Percentiles rank a stretch among this genome's conserved stretches.
phyloP scores from a whole-genome alignment of 1,284 basidiomycete genomes.

The Agaricales sp. region DNA sequence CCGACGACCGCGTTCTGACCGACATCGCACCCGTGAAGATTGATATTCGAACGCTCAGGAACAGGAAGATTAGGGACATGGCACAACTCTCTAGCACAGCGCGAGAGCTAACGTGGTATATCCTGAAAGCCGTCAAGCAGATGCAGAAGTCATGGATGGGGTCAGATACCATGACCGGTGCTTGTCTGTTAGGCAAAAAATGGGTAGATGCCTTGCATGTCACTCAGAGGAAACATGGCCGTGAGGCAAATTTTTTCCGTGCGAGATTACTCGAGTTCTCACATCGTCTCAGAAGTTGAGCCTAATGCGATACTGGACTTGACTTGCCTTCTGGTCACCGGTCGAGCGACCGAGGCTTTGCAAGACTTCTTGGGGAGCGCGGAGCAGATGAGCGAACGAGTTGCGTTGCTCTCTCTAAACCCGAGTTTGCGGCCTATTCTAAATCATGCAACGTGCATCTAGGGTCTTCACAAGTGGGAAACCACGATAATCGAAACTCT shows the following conservation, averaged over 20 bases:
- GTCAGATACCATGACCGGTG: conserved; percentile 49
- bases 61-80: conserved; percentile 49
- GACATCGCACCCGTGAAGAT: too few relatives aligned
- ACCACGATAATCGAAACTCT: conserved; percentile 58
- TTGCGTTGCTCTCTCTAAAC: conserved; percentile 21
- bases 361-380: conserved; percentile 64
- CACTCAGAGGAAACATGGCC: conserved; percentile 52
- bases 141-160: conserved; percentile 66
- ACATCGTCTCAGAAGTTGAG: conserved; percentile 33
- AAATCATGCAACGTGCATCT: too few relatives aligned
- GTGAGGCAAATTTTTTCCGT: conserved; percentile 34
- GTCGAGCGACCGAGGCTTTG: conserved; percentile 55
- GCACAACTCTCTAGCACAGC: conserved; percentile 61
- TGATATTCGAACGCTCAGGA: conserved; percentile 47
- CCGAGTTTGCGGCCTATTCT: too few relatives aligned
- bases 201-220: conserved; percentile 58
- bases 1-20: conserved; percentile 27
- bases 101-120: conserved; percentile 62
- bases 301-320: conserved; percentile 59
- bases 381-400: conserved; percentile 73
- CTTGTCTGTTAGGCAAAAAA: conserved; percentile 59
- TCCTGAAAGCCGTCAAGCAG: conserved; percentile 57
- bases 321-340: conserved; percentile 60
- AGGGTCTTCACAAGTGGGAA: conserved; percentile 77
- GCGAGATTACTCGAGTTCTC: conserved; percentile 9